phyloP scores from a whole-genome alignment of 129 eudicot species.

The Cynara cardunculus region DNA sequence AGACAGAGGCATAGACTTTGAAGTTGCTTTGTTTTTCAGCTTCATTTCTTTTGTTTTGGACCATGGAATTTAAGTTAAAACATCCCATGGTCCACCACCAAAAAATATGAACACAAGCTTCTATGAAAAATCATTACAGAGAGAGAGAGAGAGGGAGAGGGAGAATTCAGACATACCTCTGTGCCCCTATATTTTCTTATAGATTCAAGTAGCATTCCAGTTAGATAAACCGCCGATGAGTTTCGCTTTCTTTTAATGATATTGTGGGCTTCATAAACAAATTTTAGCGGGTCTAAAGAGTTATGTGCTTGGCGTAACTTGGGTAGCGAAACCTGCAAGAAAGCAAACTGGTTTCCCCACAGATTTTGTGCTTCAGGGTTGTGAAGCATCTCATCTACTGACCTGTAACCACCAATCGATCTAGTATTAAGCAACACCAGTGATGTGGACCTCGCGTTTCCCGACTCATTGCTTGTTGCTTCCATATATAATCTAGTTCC shows the following conservation, averaged over 20 bases:
- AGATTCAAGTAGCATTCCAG: constrained; percentile 26
- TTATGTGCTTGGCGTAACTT: background rate
- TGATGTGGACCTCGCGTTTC: constrained; percentile 34
- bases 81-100: no score
- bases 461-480: constrained; percentile 12
- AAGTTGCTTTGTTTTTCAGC: no score
- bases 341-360: constrained; percentile 49
- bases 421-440: constrained; percentile 45
- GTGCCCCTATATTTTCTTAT: constrained; percentile 28
- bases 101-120: no score
- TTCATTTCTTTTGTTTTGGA: no score
- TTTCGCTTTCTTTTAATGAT: constrained; percentile 32
- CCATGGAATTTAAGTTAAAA: no score
- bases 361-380: constrained; percentile 8
- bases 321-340: constrained; percentile 34
- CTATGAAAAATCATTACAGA: no score
- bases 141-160: background rate
- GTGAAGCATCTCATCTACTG: constrained; percentile 33
- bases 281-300: constrained; percentile 22
- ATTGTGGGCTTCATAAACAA: constrained; percentile 26
- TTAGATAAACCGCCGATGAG: constrained; percentile 34
- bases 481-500: constrained; percentile 52
- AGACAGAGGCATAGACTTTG: no score
- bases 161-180: constrained; percentile 27
- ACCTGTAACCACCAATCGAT: constrained; percentile 33